Conservation (phyloP, 495 filamentous ascomycete species). For the Penicillium verhagenii region DNA sequence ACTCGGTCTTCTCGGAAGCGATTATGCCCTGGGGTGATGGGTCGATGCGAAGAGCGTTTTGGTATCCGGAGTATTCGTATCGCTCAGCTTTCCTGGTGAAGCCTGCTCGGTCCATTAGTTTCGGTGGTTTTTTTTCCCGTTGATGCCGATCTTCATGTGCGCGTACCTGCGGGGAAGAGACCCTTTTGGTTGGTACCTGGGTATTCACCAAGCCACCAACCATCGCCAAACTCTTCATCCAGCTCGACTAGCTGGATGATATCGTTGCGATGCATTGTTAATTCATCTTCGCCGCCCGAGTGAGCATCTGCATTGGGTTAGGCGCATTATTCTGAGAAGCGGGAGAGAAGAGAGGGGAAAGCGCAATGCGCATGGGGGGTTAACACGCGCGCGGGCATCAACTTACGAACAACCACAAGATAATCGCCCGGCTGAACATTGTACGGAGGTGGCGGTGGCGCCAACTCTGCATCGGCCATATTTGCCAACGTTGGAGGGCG, state of each 20-base stretch:
- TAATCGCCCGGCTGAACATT: conserved; percentile 63
- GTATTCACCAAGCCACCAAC: conserved; percentile 93
- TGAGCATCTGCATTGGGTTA: conserved; percentile 66
- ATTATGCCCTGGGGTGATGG: conserved; percentile 5
- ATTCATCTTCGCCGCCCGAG: conserved; percentile 84
- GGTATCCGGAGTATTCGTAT: conserved; percentile 7
- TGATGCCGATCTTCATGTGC: background rate
- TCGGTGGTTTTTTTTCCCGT: background rate
- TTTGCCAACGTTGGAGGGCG: conserved; percentile 7
- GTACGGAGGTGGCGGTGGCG: conserved; percentile 35
- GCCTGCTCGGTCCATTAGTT: conserved; percentile 10
- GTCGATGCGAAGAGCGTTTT: conserved; percentile 9
- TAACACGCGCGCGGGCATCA: conserved; percentile 1
- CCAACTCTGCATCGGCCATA: conserved; percentile 35
- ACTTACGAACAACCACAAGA: conserved; percentile 78
- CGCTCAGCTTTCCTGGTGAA: conserved; percentile 22
- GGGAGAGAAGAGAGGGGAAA: conserved; percentile 6
- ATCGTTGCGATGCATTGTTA: conserved; percentile 83
- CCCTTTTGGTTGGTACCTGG: conserved; percentile 70
- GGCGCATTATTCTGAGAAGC: conserved; percentile 8
- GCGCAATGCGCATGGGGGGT: conserved; percentile 13
- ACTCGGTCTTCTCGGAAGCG: conserved; percentile 20
- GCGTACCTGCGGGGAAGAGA: conserved; percentile 82
- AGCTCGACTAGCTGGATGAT: conserved; percentile 89
- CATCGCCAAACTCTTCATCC: conserved; percentile 96